Conservation (phyloP, 805 yeast species). For the Tetrapisispora nanseiensis region DNA sequence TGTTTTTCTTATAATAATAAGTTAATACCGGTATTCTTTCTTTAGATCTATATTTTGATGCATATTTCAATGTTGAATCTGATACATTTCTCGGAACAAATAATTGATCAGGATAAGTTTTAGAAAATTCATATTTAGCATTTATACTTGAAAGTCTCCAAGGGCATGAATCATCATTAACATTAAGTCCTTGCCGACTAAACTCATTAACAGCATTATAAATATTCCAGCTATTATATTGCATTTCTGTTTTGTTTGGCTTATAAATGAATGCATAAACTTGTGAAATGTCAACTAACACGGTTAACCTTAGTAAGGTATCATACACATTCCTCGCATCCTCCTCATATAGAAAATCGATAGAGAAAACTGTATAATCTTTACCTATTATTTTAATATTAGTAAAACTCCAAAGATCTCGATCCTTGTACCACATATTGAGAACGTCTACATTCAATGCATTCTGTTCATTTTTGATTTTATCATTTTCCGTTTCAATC, state of each 20-base stretch:
- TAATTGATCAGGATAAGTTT: slow-evolving; percentile 61
- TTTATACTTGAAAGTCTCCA: slow-evolving; percentile 75
- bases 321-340: slow-evolving; percentile 65
- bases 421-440: slow-evolving; percentile 15
- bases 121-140: slow-evolving; percentile 51
- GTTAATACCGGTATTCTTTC: slow-evolving; percentile 73
- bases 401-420: slow-evolving; percentile 32
- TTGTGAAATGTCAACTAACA: slow-evolving; percentile 40
- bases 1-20: slow-evolving; percentile 59
- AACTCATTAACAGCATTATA: slow-evolving; percentile 59
- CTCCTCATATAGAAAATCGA: slow-evolving; percentile 54
- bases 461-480: background rate
- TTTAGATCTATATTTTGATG: slow-evolving; percentile 79
- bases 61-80: slow-evolving; percentile 74
- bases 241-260: slow-evolving; percentile 58
- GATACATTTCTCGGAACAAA: slow-evolving; percentile 71
- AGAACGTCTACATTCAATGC: background rate
- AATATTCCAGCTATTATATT: slow-evolving; percentile 56
- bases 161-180: slow-evolving; percentile 25
- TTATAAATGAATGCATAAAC: slow-evolving; percentile 77
- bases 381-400: slow-evolving; percentile 67
- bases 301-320: slow-evolving; percentile 56
- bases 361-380: slow-evolving; percentile 73
- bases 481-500: slow-evolving; percentile 1
- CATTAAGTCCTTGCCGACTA: slow-evolving; percentile 52